Evolutionary conservation across 192 early-diverging fungal genomes (phyloP).

Genomic region (Mortierella claussenii): DNA sequence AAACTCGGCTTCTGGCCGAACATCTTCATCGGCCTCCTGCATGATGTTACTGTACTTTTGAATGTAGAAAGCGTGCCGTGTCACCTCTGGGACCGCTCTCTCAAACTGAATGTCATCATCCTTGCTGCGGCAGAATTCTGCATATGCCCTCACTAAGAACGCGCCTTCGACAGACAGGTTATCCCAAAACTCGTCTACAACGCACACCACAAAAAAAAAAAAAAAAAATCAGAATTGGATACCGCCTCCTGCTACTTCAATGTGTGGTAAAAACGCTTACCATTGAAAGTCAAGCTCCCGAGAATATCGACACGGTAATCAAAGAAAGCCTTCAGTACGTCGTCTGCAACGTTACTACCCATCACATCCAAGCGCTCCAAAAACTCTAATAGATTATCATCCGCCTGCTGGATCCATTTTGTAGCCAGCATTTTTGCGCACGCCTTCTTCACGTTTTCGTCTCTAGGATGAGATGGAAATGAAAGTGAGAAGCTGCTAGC

Average conservation of each 20-base stretch:
- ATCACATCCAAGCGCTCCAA: slow-evolving; percentile 79
- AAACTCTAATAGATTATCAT: slow-evolving; percentile 79
- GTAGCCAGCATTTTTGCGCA: slow-evolving; percentile 74
- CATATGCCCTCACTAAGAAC: slow-evolving; percentile 59
- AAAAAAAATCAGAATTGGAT: background rate
- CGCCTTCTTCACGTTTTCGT: slow-evolving; percentile 79
- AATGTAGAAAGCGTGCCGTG: slow-evolving; percentile 63
- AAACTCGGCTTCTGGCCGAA: slow-evolving; percentile 66
- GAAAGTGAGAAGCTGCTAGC: background rate
- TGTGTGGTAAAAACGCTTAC: no score
- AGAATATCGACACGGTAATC: slow-evolving; percentile 72
- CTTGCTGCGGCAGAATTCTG: slow-evolving; percentile 57
- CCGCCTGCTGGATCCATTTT: slow-evolving; percentile 79
- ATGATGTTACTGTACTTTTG: slow-evolving; percentile 64
- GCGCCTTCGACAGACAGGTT: slow-evolving; percentile 63
- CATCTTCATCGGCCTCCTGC: slow-evolving; percentile 61
- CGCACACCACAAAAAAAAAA: background rate
- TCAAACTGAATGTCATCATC: slow-evolving; percentile 74
- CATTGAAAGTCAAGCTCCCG: slow-evolving; percentile 68
- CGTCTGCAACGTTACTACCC: slow-evolving; percentile 69
- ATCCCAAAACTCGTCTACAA: slow-evolving; percentile 64
- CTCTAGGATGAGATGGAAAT: slow-evolving; percentile 46
- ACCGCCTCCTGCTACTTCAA: no score
- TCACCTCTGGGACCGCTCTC: slow-evolving; percentile 75
- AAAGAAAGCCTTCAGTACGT: slow-evolving; percentile 73